Base-by-base conservation (phyloP, 768 basidiomycete genomes). In the Mycena olivaceomarginata region DNA sequence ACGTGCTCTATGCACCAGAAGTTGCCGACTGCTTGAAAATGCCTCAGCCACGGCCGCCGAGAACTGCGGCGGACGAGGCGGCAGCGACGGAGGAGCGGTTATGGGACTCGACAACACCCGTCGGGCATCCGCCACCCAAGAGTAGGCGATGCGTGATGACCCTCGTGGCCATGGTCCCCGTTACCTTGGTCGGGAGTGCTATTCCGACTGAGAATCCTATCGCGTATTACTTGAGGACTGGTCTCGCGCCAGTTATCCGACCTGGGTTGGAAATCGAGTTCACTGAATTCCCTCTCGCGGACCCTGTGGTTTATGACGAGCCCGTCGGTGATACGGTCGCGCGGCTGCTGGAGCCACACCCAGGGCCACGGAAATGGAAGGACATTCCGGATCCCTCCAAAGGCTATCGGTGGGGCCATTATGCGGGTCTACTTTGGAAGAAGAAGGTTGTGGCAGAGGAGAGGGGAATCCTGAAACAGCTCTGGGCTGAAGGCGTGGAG, bases 381-480 rank as follows among this genome's bases (percentile, higher is more conserved):
- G 22, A 43, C 5, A n/a, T 45, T 20, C 64, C 64, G 6, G 70
- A 76, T 39, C 70, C 69, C 20, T 8, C 51, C n/a, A 46, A 15
- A 12, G 10, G 7, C 4, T 76, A 76, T 66, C 37, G 45, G 1
- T 4, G 6, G 12, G 67, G 67, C 2, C 22, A 37, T 13, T 76
- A 71, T 25, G 69, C 65, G 10, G 75, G 75, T 8, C 13, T 76
- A 37, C 65, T 76, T 20, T 76, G 75, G 75, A 76, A 62, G 75
- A 76, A 76, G 43, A 76, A 72, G 45, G 9, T 67, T 8, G 70
- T 76, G 1, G 70, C 70, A 39, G 64, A 71, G 40, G 75, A 76
- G 22, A 43, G 75, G 45, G 75, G 65, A 16, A 39, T 60, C 31
- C 15, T 31, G 59, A 45, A 45, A 45, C 59, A 10, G 11, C 18